Evolutionary conservation across 2,329 filamentous ascomycete genomes (phyloP).

Genomic region (Pseudocercospora crystallina): DNA sequence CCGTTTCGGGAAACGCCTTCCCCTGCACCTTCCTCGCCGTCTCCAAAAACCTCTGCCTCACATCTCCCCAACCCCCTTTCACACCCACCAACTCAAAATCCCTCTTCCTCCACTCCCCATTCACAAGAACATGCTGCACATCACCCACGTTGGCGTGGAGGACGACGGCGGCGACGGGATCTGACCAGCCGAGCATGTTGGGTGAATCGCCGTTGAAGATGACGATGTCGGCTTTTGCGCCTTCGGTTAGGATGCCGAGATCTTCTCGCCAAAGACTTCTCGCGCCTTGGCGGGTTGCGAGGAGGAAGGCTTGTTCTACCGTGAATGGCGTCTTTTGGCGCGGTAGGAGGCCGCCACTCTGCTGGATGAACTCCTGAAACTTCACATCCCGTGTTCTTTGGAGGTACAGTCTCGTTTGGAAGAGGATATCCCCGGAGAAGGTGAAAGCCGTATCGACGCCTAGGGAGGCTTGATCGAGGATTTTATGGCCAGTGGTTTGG

Average conservation of each 20-base stretch:
- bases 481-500: conserved; percentile 45
- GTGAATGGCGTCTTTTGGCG: conserved; percentile 51
- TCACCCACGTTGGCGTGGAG: conserved; percentile 57
- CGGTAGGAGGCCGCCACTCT: conserved; percentile 35
- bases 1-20: not conserved
- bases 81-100: conserved; percentile 33
- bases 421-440: conserved; percentile 35
- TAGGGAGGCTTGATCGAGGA: conserved; percentile 49
- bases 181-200: conserved; percentile 54
- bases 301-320: conserved; percentile 55
- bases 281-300: conserved; percentile 55
- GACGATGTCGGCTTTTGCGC: conserved; percentile 57
- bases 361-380: no score
- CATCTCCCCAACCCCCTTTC: conserved; percentile 7
- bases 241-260: conserved; percentile 50
- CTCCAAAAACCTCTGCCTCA: conserved; percentile 16
- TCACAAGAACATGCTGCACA: conserved; percentile 52
- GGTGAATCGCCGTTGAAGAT: conserved; percentile 54
- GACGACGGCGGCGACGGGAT: conserved; percentile 58
- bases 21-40: conserved; percentile 9
- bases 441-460: conserved; percentile 26
- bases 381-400: conserved; percentile 46
- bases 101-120: conserved; percentile 51
- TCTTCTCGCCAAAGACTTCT: conserved; percentile 53
- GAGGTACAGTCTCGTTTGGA: conserved; percentile 57